Evolutionary conservation across 1,139 yeast species (phyloP).

Genomic region (Suhomyces maxii): DNA sequence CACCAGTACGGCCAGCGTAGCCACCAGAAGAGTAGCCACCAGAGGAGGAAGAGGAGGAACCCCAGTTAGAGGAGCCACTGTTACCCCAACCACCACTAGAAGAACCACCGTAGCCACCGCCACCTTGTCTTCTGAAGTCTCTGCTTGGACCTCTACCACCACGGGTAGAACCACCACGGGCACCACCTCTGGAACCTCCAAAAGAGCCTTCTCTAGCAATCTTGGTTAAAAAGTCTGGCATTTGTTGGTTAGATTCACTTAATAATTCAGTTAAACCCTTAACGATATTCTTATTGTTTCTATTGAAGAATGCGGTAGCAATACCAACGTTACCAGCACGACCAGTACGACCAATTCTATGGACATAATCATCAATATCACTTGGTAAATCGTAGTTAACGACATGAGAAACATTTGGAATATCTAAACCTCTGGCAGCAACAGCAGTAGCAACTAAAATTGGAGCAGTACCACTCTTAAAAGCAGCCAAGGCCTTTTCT

Average conservation of each 20-base stretch:
- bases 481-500: constrained; percentile 91
- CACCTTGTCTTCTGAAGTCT: constrained; percentile 57
- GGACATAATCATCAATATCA: constrained; percentile 97
- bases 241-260: constrained; percentile 95
- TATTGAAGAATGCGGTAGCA: constrained; percentile 97
- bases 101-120: constrained; percentile 26
- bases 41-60: constrained; percentile 10
- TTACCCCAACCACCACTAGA: constrained; percentile 21
- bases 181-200: constrained; percentile 55
- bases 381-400: constrained; percentile 95
- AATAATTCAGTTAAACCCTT: constrained; percentile 86
- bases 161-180: constrained; percentile 30
- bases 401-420: constrained; percentile 97
- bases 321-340: constrained; percentile 99
- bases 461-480: constrained; percentile 85
- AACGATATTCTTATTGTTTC: constrained; percentile 87
- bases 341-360: constrained; percentile 99
- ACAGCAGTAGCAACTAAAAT: constrained; percentile 97
- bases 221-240: constrained; percentile 82
- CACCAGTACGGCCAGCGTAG: constrained; percentile 18
- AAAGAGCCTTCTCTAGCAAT: constrained; percentile 76
- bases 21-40: constrained; percentile 23
- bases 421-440: constrained; percentile 99
- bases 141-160: constrained; percentile 43
- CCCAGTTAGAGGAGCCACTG: constrained; percentile 18